phyloP scores from a whole-genome alignment of 2,329 filamentous ascomycete species.

The Epicoccum nigrum region DNA sequence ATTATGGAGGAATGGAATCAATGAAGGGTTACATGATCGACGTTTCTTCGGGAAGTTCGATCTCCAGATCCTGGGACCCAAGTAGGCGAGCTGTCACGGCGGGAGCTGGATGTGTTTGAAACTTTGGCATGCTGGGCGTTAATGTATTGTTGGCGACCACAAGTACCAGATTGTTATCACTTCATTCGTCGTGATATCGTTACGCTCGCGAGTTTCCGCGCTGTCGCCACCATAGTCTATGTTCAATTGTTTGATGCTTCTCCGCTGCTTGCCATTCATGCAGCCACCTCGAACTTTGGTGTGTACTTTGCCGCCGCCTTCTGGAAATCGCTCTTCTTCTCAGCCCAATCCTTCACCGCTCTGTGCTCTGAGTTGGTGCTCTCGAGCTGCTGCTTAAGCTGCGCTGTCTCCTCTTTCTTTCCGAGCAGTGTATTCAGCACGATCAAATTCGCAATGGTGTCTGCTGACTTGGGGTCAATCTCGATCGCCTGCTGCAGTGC shows the following conservation, averaged over 20 bases:
- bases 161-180: neutral
- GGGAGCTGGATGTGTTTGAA: slow-evolving; percentile 2
- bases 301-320: slow-evolving; percentile 85
- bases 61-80: slow-evolving; percentile 3
- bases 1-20: neutral
- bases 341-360: slow-evolving; percentile 74
- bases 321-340: slow-evolving; percentile 89
- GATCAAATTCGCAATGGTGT: slow-evolving; percentile 81
- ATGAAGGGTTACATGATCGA: neutral
- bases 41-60: neutral
- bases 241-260: neutral
- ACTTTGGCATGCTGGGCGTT: neutral
- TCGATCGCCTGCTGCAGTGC: slow-evolving; percentile 81
- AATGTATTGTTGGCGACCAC: neutral
- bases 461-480: slow-evolving; percentile 72
- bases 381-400: slow-evolving; percentile 60
- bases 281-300: slow-evolving; percentile 70
- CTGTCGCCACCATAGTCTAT: neutral
- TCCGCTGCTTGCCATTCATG: slow-evolving; percentile 12
- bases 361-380: slow-evolving; percentile 70
- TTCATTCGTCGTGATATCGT: neutral
- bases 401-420: slow-evolving; percentile 64
- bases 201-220: neutral
- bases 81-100: slow-evolving; percentile 11
- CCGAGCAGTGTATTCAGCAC: slow-evolving; percentile 80